Percentiles rank a stretch among this genome's conserved stretches.
These are phyloP conservation scores for Neofusicoccum laricinum DNA, from an alignment of 2,329 filamentous ascomycete genomes.

Conservation along the genomic window DNA sequence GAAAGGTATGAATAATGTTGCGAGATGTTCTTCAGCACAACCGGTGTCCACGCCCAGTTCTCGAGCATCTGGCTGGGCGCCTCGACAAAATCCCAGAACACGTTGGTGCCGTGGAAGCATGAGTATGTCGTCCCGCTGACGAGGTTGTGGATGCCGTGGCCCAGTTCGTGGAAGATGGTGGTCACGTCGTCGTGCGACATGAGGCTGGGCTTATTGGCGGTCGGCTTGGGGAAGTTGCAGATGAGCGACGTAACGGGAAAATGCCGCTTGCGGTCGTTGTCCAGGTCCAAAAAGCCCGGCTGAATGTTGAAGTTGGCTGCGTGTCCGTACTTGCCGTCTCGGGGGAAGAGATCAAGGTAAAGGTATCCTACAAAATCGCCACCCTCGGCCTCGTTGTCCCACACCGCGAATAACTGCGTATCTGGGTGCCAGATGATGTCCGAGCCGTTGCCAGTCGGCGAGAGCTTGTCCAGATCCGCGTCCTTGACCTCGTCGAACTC, in stretches of 20 bases:
- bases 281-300: conserved; percentile 59
- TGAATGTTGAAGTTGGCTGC: conserved; percentile 81
- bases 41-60: conserved; percentile 54
- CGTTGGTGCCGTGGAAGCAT: conserved; percentile 51
- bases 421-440: conserved; percentile 81
- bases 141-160: conserved; percentile 51
- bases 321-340: conserved; percentile 79
- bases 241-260: conserved; percentile 78
- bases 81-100: conserved; percentile 51
- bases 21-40: conserved; percentile 57
- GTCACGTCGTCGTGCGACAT: conserved; percentile 81
- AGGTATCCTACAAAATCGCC: conserved; percentile 75
- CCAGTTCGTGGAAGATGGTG: conserved; percentile 69
- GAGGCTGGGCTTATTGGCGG: conserved; percentile 69
- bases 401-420: conserved; percentile 76
- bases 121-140: conserved; percentile 49
- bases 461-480: conserved; percentile 61
- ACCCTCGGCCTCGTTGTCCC: conserved; percentile 71
- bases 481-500: conserved; percentile 71
- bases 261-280: conserved; percentile 64
- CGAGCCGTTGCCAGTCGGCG: conserved; percentile 63
- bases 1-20: conserved; percentile 63
- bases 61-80: conserved; percentile 52
- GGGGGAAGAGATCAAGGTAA: conserved; percentile 76
- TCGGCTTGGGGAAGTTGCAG: conserved; percentile 82